Percentiles rank a stretch among this genome's conserved stretches.
phyloP scores from a whole-genome alignment of 177 flowering plant species.

The Vitis hybrid region DNA sequence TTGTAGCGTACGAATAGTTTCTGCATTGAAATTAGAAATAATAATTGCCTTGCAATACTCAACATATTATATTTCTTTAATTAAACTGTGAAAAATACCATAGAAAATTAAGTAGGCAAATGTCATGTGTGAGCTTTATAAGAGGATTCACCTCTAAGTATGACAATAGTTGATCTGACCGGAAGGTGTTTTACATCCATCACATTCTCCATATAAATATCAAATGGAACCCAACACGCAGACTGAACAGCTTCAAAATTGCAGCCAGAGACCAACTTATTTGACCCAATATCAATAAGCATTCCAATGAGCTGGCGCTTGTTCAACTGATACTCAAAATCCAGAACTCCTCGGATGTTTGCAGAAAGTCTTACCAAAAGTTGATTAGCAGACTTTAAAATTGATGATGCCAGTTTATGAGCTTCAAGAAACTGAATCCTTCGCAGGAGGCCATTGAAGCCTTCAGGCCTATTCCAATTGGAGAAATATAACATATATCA shows the following conservation, averaged over 20 bases:
- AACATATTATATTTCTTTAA: background rate
- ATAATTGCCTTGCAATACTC: background rate
- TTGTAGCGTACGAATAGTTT: conserved; percentile 47
- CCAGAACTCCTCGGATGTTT: conserved; percentile 38
- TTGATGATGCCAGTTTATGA: conserved; percentile 34
- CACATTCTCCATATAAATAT: conserved; percentile 62
- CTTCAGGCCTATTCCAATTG: conserved; percentile 48
- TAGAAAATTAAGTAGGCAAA: background rate
- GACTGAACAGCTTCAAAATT: conserved; percentile 42
- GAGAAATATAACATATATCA: background rate
- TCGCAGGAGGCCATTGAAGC: conserved; percentile 53
- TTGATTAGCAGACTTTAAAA: conserved; percentile 31
- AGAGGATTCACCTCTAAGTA: conserved; percentile 48
- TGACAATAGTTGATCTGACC: conserved; percentile 44
- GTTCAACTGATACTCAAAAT: conserved; percentile 46
- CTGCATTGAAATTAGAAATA: conserved; percentile 34
- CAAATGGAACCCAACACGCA: conserved; percentile 67
- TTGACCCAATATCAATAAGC: conserved; percentile 42
- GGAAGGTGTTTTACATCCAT: conserved; percentile 71
- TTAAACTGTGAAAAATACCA: background rate
- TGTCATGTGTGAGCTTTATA: background rate
- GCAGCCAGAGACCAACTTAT: conserved; percentile 30
- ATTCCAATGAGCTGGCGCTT: conserved; percentile 42
- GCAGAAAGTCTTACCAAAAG: conserved; percentile 39
- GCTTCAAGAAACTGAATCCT: conserved; percentile 52